A percentile compares a stretch with the other conserved stretches of the same genome.
Conservation (phyloP, 805 yeast species). For the Candida odintsovae region DNA sequence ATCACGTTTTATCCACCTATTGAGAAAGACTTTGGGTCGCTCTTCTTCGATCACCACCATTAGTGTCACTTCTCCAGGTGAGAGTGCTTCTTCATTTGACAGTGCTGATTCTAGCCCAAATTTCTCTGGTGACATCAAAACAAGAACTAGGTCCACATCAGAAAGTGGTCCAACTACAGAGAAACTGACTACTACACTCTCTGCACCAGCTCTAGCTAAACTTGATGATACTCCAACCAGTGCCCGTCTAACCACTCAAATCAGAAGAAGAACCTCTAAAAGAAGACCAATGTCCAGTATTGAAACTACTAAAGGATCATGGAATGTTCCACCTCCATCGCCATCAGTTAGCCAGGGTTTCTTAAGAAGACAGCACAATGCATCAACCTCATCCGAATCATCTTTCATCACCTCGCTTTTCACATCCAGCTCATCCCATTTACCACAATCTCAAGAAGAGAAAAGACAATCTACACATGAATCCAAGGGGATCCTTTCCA, state of each 20-base stretch:
- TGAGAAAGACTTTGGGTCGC: conserved; percentile 37
- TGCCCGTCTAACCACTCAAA: not conserved
- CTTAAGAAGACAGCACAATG: conserved; percentile 60
- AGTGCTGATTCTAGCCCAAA: conserved; percentile 19
- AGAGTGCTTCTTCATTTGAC: conserved; percentile 17
- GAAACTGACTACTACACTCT: conserved; percentile 28
- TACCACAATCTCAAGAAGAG: conserved; percentile 15
- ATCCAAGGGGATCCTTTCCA: conserved; percentile 17
- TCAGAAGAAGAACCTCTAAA: not conserved
- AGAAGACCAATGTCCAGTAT: conserved; percentile 33
- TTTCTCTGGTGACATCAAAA: conserved; percentile 1
- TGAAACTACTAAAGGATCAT: conserved; percentile 22
- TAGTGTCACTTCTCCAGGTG: conserved; percentile 10
- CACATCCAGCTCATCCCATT: conserved; percentile 29
- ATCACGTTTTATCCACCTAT: conserved; percentile 48
- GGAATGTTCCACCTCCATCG: conserved; percentile 31
- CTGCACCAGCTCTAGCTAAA: conserved; percentile 27
- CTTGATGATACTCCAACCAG: not conserved
- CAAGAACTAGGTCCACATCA: conserved; percentile 11
- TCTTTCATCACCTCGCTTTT: conserved; percentile 34
- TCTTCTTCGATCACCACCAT: conserved; percentile 17
- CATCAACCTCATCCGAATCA: conserved; percentile 58
- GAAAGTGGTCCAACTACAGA: not conserved
- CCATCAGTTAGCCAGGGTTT: conserved; percentile 34
- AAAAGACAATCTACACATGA: conserved; percentile 11